A percentile compares a stretch with the other conserved stretches of the same genome.
Conservation (phyloP, 1,284 basidiomycete species). For the Termitomyces sp. region DNA sequence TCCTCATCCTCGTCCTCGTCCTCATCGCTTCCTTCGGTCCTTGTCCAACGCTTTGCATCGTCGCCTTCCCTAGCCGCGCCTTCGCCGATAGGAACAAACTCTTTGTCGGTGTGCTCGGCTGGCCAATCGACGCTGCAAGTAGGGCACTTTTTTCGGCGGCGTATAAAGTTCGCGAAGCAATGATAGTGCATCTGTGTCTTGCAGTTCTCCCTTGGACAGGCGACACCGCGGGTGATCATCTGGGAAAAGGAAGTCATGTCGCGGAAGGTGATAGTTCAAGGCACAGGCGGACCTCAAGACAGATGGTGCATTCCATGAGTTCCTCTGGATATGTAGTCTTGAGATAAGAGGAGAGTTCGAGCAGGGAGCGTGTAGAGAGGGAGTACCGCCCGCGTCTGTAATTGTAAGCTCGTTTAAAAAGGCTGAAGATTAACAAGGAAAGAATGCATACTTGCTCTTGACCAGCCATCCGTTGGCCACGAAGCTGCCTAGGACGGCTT, state of each 20-base stretch:
- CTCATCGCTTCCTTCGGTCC: slow-evolving; percentile 39
- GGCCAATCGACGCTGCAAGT: slow-evolving; percentile 58
- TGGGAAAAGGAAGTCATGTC: slow-evolving; percentile 24
- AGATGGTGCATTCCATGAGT: slow-evolving; percentile 69
- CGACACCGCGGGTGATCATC: slow-evolving; percentile 64
- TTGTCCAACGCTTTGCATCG: slow-evolving; percentile 37
- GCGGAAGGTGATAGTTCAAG: neutral
- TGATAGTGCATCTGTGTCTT: slow-evolving; percentile 61
- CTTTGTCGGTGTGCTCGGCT: slow-evolving; percentile 34
- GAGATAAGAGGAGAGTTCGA: slow-evolving; percentile 75
- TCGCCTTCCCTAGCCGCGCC: slow-evolving; percentile 58
- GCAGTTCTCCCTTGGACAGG: slow-evolving; percentile 63
- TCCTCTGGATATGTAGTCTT: slow-evolving; percentile 70
- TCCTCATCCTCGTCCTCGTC: slow-evolving; percentile 37
- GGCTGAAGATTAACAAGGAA: neutral
- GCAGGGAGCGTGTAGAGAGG: slow-evolving; percentile 66
- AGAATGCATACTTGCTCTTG: slow-evolving; percentile 59
- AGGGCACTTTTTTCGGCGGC: slow-evolving; percentile 46
- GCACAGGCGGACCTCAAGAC: slow-evolving; percentile 52
- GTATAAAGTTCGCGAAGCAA: slow-evolving; percentile 52
- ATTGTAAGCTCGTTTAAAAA: neutral
- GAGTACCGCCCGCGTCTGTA: slow-evolving; percentile 70
- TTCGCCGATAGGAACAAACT: slow-evolving; percentile 58
- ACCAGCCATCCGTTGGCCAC: slow-evolving; percentile 77
- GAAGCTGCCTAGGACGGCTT: slow-evolving; percentile 71